phyloP scores from a whole-genome alignment of 2,329 filamentous ascomycete species.

The Sporothrix pallida region DNA sequence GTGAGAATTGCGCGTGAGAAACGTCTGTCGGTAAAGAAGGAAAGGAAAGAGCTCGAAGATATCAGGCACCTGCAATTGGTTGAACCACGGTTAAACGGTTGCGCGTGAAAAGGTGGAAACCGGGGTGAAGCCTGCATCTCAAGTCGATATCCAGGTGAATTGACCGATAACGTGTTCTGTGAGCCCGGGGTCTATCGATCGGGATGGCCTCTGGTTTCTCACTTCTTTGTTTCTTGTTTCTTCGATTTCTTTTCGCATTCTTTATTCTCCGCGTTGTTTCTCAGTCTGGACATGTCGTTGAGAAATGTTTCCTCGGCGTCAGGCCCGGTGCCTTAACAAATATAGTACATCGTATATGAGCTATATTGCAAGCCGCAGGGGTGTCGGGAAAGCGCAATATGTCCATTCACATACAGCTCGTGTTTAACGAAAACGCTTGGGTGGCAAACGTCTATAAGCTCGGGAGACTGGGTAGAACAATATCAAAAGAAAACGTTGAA shows the following conservation, averaged over 20 bases:
- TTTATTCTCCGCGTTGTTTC: neutral
- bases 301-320: neutral
- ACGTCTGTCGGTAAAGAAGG: neutral
- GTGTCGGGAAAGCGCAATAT: neutral
- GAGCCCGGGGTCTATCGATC: too few relatives aligned
- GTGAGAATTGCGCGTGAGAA: neutral
- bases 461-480: too few relatives aligned
- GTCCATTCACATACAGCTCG: neutral
- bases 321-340: slow-evolving; percentile 25
- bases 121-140: neutral
- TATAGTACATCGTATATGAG: slow-evolving; percentile 22
- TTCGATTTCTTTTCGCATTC: neutral
- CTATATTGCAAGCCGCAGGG: neutral
- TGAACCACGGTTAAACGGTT: neutral
- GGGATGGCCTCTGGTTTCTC: neutral
- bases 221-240: neutral
- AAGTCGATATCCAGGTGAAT: neutral
- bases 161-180: too few relatives aligned
- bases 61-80: neutral
- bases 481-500: too few relatives aligned
- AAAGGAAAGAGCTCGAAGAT: neutral
- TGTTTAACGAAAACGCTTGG: neutral
- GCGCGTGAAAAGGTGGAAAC: neutral
- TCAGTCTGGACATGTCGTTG: too few relatives aligned
- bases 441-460: too few relatives aligned